Base-by-base conservation (phyloP, 257 asterid species). In the Capsicum baccatum region DNA sequence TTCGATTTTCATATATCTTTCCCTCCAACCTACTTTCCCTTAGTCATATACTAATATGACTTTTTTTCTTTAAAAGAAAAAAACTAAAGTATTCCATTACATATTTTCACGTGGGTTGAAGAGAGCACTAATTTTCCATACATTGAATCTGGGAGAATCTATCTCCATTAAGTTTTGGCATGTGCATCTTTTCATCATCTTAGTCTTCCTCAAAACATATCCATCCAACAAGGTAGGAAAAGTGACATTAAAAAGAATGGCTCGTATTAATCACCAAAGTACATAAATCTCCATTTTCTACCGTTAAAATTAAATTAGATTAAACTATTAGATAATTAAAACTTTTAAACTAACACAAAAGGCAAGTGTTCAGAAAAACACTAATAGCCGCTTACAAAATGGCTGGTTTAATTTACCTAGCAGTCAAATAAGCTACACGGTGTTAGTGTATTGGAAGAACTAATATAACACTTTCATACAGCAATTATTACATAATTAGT, bases 211-310 rank as follows among this genome's bases (percentile, higher is more conserved):
- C 19, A 21, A 52, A 76, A 63, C 21, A 76, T 14, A 76, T 52
- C 48, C 63, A 76, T 21, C 63, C 63, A 76, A 76, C 81, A 76
- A 21, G 81, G 81, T 76, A 21, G 81, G 63, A 76, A 76, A 76
- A 52, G 48, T 50, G 63, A 52, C 7, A 26, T 1, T 7, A 52
- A 50, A 71, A 76, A 4, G 81, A 76, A 52, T 0, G 81, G 81
- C 14, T 26, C 81, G 8, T 21, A 76, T 52, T 52, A 76, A 52
- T 39, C 33, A 1, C 54, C 70, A 19, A 39, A 9, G 1, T 48
- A 52, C 2, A 8, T 3, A 63, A 8, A 63, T 44, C 35, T 44
- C 35, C 37, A 69, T 2, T 71, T 71, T 71, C 56, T 71, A 44
- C 35, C 56, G 16, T 71, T 16, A 2, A 71, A 17, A 66, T 13